Percentiles rank a stretch among this genome's conserved stretches.
These are phyloP conservation scores for Terana coerulea DNA, from an alignment of 768 basidiomycete species.

Conservation along the genomic window DNA sequence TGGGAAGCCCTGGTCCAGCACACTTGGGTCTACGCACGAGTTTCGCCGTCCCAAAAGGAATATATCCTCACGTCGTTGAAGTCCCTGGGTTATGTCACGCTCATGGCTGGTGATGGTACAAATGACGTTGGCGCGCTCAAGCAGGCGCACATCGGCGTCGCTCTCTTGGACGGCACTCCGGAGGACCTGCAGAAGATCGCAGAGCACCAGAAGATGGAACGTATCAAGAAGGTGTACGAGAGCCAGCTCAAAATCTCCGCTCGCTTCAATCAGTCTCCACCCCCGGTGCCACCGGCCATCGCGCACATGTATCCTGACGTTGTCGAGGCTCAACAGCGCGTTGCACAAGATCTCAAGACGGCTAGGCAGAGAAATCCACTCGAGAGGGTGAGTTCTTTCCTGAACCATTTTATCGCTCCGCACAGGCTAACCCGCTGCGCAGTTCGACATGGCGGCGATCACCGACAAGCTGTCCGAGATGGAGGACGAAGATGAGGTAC, in stretches of 20 bases:
- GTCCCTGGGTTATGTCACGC: constrained; percentile 82
- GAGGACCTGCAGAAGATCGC: constrained; percentile 94
- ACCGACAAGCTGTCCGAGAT: constrained; percentile 86
- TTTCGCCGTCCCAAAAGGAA: constrained; percentile 95
- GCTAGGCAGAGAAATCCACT: constrained; percentile 83
- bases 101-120: constrained; percentile 99
- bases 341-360: constrained; percentile 54
- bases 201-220: constrained; percentile 83
- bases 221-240: constrained; percentile 96
- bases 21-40: constrained; percentile 98
- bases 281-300: constrained; percentile 86
- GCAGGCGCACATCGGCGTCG: constrained; percentile 96
- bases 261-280: constrained; percentile 90
- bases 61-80: constrained; percentile 90
- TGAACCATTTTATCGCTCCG: constrained; percentile 12
- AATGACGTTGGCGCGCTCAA: constrained; percentile 99
- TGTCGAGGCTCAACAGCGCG: constrained; percentile 84
- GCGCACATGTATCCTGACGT: constrained; percentile 87
- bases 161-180: constrained; percentile 83
- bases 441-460: constrained; percentile 79
- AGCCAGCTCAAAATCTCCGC: constrained; percentile 88
- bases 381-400: constrained; percentile 62
- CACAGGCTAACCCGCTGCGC: constrained; percentile 16
- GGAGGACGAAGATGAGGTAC: constrained; percentile 93
- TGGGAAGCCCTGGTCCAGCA: constrained; percentile 87